Evolutionary conservation across 176 grass and related monocot genomes (phyloP), one percentile per base, ranked within the genome.

Genomic region (Avena sativa): DNA sequence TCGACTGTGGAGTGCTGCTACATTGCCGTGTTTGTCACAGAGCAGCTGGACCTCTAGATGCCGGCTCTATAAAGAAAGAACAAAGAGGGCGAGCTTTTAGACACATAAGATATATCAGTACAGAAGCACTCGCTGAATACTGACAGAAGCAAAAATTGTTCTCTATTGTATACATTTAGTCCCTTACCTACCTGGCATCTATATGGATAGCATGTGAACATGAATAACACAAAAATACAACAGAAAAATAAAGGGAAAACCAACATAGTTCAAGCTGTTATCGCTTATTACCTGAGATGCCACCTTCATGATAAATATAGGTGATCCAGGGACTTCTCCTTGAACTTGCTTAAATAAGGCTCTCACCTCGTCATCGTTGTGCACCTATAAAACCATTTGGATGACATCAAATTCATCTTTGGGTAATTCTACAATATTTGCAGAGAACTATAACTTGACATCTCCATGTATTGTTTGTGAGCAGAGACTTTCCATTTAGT

Each of bases 281-380:
- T 90, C 74, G 19, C 48, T 71, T 77, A 79, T 90, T 84, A 99
- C 97, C 94, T 99, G 94, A 78, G 97, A 94, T 91, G 97, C 97
- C 79, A 99, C 82, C 79, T 99, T 99, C 97, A 99, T 99, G 83
- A 99, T 99, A 83, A 99, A 99, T 85, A 99, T 99, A 87, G 97
- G 97, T 7, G 97, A 99, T 61, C 97, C 94, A 36, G 97, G 97
- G 83, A 99, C 97, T 93, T 99, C 97, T 71, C 97, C 97, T 90
- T 99, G 97, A 49, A 99, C 97, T 93, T 99, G 97, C 79, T 97
- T 99, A 89, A 99, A 99, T 83, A 99, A 83, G 81, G 91, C 86
- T 90, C 94, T 91, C 63, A 97, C 97, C 79, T 99, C 94, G 90
- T 99, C 97, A 92, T 99, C 94, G 66, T 97, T 99, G 82, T 99